A percentile compares a stretch with the other conserved stretches of the same genome.
These are phyloP conservation scores for Wickerhamia fluorescens DNA, from an alignment of 805 yeast species.

Conservation along the genomic window DNA sequence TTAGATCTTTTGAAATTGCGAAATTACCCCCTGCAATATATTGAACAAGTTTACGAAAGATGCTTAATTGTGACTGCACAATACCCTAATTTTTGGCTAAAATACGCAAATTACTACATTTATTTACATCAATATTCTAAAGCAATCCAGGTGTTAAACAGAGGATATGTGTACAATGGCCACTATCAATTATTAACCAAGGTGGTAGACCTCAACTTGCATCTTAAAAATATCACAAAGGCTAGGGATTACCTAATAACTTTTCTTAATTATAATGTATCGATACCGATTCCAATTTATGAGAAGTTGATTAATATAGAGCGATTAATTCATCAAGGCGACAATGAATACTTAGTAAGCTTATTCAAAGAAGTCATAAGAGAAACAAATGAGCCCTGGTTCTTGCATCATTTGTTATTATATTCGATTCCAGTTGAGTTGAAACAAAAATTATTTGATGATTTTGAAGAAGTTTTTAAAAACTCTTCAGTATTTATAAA, in stretches of 20 bases:
- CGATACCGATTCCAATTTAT: constrained; percentile 28
- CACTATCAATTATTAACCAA: constrained; percentile 28
- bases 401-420: constrained; percentile 26
- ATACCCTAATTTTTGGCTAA: constrained; percentile 45
- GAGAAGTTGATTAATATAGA: constrained; percentile 40
- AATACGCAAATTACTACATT: constrained; percentile 39
- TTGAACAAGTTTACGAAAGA: constrained; percentile 39
- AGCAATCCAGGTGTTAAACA: constrained; percentile 34
- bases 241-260: constrained; percentile 31
- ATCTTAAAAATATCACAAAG: constrained; percentile 23
- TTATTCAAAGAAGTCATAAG: constrained; percentile 23
- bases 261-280: constrained; percentile 16
- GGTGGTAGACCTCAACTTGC: constrained; percentile 38
- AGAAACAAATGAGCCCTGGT: constrained; percentile 26
- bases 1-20: constrained; percentile 44
- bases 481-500: constrained; percentile 5
- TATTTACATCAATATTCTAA: constrained; percentile 14
- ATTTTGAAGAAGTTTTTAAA: constrained; percentile 10
- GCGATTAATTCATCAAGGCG: constrained; percentile 18
- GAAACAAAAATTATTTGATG: constrained; percentile 16
- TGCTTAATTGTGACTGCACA: constrained; percentile 39
- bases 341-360: constrained; percentile 17
- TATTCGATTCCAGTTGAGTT: constrained; percentile 14
- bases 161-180: constrained; percentile 24
- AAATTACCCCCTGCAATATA: constrained; percentile 15